phyloP scores from a whole-genome alignment of 139 green algal genomes.

The Parachlorella kessleri region DNA sequence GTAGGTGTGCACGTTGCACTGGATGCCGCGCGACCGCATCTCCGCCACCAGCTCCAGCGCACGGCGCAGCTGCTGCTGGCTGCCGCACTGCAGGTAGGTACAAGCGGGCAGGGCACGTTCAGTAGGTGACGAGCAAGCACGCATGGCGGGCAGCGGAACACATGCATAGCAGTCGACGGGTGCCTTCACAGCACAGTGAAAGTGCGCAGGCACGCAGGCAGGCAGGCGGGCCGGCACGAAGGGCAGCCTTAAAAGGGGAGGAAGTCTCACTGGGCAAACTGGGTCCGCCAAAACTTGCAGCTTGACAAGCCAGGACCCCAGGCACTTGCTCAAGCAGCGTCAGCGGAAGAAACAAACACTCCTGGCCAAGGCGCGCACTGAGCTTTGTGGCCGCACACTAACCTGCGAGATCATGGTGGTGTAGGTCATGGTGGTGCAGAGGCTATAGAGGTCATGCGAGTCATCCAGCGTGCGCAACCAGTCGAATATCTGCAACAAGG shows the following conservation, averaged over 20 bases:
- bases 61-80: slow-evolving; percentile 53
- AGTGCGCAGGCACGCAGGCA: too few relatives aligned
- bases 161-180: not conserved
- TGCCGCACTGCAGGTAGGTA: slow-evolving; percentile 56
- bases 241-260: too few relatives aligned
- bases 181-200: not conserved
- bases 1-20: slow-evolving; percentile 79
- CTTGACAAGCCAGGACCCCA: too few relatives aligned
- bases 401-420: slow-evolving; percentile 79
- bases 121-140: too few relatives aligned
- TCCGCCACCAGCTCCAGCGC: slow-evolving; percentile 66
- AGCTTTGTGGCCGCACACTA: too few relatives aligned
- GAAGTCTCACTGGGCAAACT: too few relatives aligned
- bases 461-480: slow-evolving; percentile 70
- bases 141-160: not conserved
- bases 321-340: too few relatives aligned
- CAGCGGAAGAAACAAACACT: too few relatives aligned
- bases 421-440: slow-evolving; percentile 92
- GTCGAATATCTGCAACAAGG: slow-evolving; percentile 81
- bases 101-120: too few relatives aligned
- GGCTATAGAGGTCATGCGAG: slow-evolving; percentile 55
- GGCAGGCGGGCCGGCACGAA: too few relatives aligned
- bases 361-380: too few relatives aligned
- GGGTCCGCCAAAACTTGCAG: too few relatives aligned
- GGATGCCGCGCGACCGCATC: slow-evolving; percentile 62